Evolutionary conservation across 1,284 basidiomycete genomes (phyloP).

Genomic region (Moesziomyces aphidis): DNA sequence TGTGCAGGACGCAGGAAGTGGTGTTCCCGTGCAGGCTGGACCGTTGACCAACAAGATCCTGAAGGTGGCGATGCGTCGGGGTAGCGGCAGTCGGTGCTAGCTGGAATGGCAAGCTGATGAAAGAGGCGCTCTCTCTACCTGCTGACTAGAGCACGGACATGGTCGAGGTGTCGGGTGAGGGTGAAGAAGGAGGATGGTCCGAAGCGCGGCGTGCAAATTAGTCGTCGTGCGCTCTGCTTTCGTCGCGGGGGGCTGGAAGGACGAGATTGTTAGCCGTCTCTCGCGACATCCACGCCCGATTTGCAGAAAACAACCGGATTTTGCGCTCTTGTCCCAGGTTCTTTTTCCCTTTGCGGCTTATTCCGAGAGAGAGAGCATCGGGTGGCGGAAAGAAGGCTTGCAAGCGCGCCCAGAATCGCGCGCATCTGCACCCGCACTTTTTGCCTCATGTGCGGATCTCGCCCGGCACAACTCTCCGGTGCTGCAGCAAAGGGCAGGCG

Average conservation of each 20-base stretch:
- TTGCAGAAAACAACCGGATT: constrained; percentile 1
- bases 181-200: constrained; percentile 17
- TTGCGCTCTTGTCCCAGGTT: background rate
- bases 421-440: background rate
- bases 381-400: background rate
- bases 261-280: constrained; percentile 11
- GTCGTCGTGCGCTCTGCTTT: background rate
- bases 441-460: too few species aligned
- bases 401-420: background rate
- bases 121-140: background rate
- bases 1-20: background rate
- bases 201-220: background rate
- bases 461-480: too few species aligned
- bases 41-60: background rate
- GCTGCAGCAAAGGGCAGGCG: too few species aligned
- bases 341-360: too few species aligned
- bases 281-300: constrained; percentile 6
- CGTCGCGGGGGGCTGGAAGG: constrained; percentile 8
- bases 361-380: too few species aligned
- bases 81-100: background rate
- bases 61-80: background rate
- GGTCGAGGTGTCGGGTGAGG: constrained; percentile 1
- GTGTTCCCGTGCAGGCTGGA: background rate
- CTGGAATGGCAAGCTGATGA: background rate
- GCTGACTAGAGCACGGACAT: background rate